Evolutionary conservation across 2,329 filamentous ascomycete species (phyloP), one percentile per base, ranked within the genome.

Genomic region (Alternaria rosae): DNA sequence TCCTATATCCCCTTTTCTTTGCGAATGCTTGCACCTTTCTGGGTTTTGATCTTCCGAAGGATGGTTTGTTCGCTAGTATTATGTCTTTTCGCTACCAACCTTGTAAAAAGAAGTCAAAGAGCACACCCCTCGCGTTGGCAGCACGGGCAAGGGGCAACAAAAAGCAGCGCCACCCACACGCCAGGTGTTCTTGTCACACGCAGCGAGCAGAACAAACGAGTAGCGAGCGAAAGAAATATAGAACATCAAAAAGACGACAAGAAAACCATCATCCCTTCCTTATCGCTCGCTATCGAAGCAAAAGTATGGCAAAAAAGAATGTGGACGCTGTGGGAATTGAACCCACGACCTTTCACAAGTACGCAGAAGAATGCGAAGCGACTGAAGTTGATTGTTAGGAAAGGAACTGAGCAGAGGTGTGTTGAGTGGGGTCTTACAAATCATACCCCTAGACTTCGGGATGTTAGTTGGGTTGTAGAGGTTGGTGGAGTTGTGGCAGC

Each of bases 271-370:
- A 9, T 3, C 42, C 13, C 8, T 17, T 43, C 25, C 5, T 17
- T 26, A 6, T 43, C 5, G 4, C 17, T 3, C 9, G 1, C 26
- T 2, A 3, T 3, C 6, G 15, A 3, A n/a, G 9, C n/a, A 8
- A n/a, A 35, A 47, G n/a, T n/a, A 48, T 15, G 20, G 10, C 25
- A 15, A 58, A 58, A 45, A 52, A 59, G 50, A 67, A 57, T 50
- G 13, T 69, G 67, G 67, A 69, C 67, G 61, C 67, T 69, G 67
- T 69, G 67, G 67, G 67, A 69, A 69, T 69, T 69, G 67, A 69
- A 69, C 67, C 67, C 67, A 69, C 67, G 67, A 69, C 67, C 67
- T 64, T 66, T 69, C 67, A 69, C 67, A 69, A 35, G 23, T 61
- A 53, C 62, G 51, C 54, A 54, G 28, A 54, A 51, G 12, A n/a